Evolutionary conservation across 2,329 filamentous ascomycete species (phyloP), one percentile per base, ranked within the genome.

Genomic region (Parastagonospora nodorum): DNA sequence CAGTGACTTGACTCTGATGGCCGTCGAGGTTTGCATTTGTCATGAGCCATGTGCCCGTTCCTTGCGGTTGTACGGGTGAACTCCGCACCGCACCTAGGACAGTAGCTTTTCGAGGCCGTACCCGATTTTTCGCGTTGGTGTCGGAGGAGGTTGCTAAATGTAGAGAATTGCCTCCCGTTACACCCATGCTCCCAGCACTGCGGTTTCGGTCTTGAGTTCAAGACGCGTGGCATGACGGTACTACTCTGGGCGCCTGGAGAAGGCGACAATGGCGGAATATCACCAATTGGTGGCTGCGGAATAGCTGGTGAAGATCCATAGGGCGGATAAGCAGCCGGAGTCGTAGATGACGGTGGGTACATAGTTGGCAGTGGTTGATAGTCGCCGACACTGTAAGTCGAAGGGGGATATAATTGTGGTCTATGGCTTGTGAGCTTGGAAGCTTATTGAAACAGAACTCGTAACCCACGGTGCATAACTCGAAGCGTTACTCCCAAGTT

Each of bases 101-200:
- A 97, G 42, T 87, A 87, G 2, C 91, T 90, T 77, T 97, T 97
- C 28, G 89, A 82, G 9, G 92, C 90, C 45, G 92, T 92, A 24
- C 93, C 93, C 0, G 90, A 95, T 74, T 96, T 97, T 75, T 97
- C 93, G 37, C 93, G 85, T 74, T 97, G 92, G 72, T 97, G 93
- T 56, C 93, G 84, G 32, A 97, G 80, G 3, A 97, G 83, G 71
- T 97, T 97, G 82, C 92, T 96, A 71, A 97, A 97, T 3, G 93
- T 97, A 14, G 91, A 96, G 69, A 97, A 97, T 67, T 96, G 90
- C 28, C 92, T 87, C 15, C 93, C 93, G 66, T 97, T 96, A 79
- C 93, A 97, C 9, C 92, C 93, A 68, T 97, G 93, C 54, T 97
- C 93, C 90, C 90, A 97, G 75, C 93, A 97, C 71, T 96, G 91